A percentile compares a stretch with the other conserved stretches of the same genome.
phyloP scores from a whole-genome alignment of 2,329 filamentous ascomycete genomes.

The Xylariales sp. region DNA sequence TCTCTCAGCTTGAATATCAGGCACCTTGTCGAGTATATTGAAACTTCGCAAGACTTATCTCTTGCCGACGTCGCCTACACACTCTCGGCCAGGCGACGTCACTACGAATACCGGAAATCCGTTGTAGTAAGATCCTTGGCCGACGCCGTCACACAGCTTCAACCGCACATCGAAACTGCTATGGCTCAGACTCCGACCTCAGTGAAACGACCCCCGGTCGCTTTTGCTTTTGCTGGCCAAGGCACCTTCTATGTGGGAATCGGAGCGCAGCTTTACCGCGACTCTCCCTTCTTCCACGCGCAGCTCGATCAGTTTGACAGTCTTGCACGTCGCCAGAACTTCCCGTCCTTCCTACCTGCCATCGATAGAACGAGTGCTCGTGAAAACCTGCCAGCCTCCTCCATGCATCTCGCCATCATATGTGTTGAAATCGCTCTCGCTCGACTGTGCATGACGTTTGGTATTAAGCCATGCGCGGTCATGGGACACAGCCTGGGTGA shows the following conservation, averaged over 20 bases:
- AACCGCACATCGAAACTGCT: constrained; percentile 17
- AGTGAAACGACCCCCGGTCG: constrained; percentile 22
- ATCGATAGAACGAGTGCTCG: constrained; percentile 37
- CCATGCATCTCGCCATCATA: constrained; percentile 29
- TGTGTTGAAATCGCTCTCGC: constrained; percentile 32
- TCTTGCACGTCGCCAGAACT: constrained; percentile 26
- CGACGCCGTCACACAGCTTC: constrained; percentile 13
- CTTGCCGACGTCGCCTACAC: constrained; percentile 48
- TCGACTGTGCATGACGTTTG: constrained; percentile 30
- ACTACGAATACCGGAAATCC: constrained; percentile 26
- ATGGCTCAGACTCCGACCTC: no score
- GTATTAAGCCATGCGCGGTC: constrained; percentile 35
- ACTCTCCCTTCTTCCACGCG: constrained; percentile 26
- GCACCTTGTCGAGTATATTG: constrained; percentile 36
- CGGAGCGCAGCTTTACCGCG: constrained; percentile 28
- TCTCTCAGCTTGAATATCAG: constrained; percentile 41
- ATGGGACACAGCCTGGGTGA: constrained; percentile 52
- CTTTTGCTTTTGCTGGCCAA: constrained; percentile 42
- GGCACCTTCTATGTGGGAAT: constrained; percentile 31
- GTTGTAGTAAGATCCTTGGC: constrained; percentile 12
- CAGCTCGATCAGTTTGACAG: constrained; percentile 29
- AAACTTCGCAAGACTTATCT: constrained; percentile 30
- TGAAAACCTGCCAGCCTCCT: constrained; percentile 31
- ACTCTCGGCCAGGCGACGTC: constrained; percentile 42
- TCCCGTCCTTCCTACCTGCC: constrained; percentile 33